These are phyloP conservation scores for Geum urbanum DNA, from an alignment of 306 rosid species.

Conservation along the genomic window DNA sequence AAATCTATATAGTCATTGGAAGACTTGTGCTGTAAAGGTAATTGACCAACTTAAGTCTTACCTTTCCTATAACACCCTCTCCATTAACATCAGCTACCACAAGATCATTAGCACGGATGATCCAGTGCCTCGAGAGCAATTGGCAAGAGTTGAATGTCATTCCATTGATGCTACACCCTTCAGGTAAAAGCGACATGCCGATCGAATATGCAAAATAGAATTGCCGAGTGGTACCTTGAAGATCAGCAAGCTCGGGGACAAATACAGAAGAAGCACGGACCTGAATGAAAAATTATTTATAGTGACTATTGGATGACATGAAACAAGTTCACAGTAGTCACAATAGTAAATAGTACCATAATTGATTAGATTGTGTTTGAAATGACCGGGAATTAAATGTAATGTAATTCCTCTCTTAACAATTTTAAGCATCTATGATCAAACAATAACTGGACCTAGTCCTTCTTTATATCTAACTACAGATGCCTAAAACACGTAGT, in stretches of 20 bases:
- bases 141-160: slow-evolving; percentile 65
- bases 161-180: slow-evolving; percentile 65
- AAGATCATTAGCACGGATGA: slow-evolving; percentile 47
- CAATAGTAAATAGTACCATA: too few relatives aligned
- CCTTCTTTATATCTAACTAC: too few relatives aligned
- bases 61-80: slow-evolving; percentile 89
- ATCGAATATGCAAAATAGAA: slow-evolving; percentile 68
- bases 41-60: slow-evolving; percentile 15
- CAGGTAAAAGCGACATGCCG: slow-evolving; percentile 67
- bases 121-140: slow-evolving; percentile 71
- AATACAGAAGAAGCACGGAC: slow-evolving; percentile 76
- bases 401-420: too few relatives aligned
- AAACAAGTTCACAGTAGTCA: not conserved
- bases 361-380: too few relatives aligned
- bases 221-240: slow-evolving; percentile 28
- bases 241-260: slow-evolving; percentile 56
- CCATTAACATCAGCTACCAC: slow-evolving; percentile 43
- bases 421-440: too few relatives aligned
- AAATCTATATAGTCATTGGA: not conserved
- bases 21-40: not conserved
- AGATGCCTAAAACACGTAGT: too few relatives aligned
- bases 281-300: slow-evolving; percentile 29
- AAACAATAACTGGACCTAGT: too few relatives aligned
- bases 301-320: not conserved
- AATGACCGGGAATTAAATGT: too few relatives aligned